A percentile compares a stretch with the other conserved stretches of the same genome.
phyloP scores from a whole-genome alignment of 495 filamentous ascomycete species.

The Podospora pseudoanserina region DNA sequence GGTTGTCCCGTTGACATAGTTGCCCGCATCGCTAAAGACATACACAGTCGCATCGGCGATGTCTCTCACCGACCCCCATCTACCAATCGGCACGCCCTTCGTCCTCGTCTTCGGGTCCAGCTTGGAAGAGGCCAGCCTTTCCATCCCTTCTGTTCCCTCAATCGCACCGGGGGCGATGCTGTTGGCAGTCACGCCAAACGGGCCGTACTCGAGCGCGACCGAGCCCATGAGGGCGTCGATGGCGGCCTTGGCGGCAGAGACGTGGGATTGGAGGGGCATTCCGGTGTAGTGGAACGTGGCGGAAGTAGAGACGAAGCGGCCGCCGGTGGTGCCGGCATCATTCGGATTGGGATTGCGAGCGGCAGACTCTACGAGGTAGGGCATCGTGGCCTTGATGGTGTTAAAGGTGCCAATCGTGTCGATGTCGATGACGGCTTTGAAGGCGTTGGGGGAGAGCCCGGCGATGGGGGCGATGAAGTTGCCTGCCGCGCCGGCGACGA shows the following conservation, averaged over 20 bases:
- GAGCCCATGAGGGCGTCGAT: slow-evolving; percentile 76
- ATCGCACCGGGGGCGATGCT: slow-evolving; percentile 82
- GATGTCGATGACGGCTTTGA: slow-evolving; percentile 95
- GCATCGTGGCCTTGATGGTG: slow-evolving; percentile 85
- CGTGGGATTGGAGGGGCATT: slow-evolving; percentile 79
- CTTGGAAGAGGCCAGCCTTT: slow-evolving; percentile 41
- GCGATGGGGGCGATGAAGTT: slow-evolving; percentile 92
- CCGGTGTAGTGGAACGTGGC: slow-evolving; percentile 88
- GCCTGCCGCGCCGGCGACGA: slow-evolving; percentile 94
- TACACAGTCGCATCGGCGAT: slow-evolving; percentile 92
- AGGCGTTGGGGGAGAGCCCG: slow-evolving; percentile 78
- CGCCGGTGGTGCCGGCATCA: slow-evolving; percentile 56
- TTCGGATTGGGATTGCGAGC: slow-evolving; percentile 51
- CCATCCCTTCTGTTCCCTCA: slow-evolving; percentile 59
- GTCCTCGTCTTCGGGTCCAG: slow-evolving; percentile 28
- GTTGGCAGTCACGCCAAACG: slow-evolving; percentile 83
- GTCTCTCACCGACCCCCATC: slow-evolving; percentile 76
- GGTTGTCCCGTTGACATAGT: slow-evolving; percentile 74
- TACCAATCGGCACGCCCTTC: slow-evolving; percentile 58
- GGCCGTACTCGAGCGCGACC: slow-evolving; percentile 81
- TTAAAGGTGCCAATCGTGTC: slow-evolving; percentile 92
- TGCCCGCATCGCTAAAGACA: slow-evolving; percentile 76
- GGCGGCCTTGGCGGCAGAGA: slow-evolving; percentile 83
- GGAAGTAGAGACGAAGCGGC: slow-evolving; percentile 82
- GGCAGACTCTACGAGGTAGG: slow-evolving; percentile 72